These are phyloP conservation scores for Podosphaera fusca DNA, from an alignment of 2,329 filamentous ascomycete species.

Conservation along the genomic window DNA sequence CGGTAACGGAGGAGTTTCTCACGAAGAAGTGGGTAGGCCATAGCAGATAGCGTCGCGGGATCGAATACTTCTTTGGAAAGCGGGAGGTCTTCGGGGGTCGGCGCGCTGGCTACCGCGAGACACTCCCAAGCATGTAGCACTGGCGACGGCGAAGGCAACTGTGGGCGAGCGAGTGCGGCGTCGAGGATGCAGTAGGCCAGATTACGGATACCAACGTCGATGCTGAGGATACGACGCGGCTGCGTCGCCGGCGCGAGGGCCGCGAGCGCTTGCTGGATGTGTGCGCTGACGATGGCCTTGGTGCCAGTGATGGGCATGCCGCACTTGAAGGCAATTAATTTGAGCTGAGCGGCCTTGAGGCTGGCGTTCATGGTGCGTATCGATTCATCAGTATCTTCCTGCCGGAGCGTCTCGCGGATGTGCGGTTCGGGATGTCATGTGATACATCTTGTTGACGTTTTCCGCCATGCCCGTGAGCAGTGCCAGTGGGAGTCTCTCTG, in stretches of 20 bases:
- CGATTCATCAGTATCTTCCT: too few species aligned
- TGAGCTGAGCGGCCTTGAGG: constrained; percentile 30
- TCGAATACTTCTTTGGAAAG: constrained; percentile 23
- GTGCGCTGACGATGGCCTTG: constrained; percentile 29
- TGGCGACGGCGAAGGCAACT: constrained; percentile 2
- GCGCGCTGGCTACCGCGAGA: constrained; percentile 7
- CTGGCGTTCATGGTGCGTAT: constrained; percentile 8
- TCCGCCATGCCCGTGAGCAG: too few species aligned
- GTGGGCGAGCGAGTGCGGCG: background rate
- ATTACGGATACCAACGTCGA: constrained; percentile 71
- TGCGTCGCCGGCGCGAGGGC: constrained; percentile 6
- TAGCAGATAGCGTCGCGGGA: constrained; percentile 27
- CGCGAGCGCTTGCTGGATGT: constrained; percentile 18
- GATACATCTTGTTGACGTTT: too few species aligned
- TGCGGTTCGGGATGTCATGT: too few species aligned
- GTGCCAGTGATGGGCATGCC: constrained; percentile 35
- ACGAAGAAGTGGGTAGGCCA: constrained; percentile 30
- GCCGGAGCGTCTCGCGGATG: too few species aligned
- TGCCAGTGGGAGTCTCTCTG: too few species aligned
- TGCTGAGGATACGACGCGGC: constrained; percentile 36
- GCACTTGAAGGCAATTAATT: constrained; percentile 34
- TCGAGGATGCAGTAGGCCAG: constrained; percentile 46
- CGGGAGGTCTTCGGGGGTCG: constrained; percentile 4
- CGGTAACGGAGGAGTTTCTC: constrained; percentile 23
- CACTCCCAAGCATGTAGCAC: constrained; percentile 20